A percentile compares a stretch with the other conserved stretches of the same genome.
phyloP scores from a whole-genome alignment of 2,329 filamentous ascomycete genomes.

The Epichloe sylvatica region DNA sequence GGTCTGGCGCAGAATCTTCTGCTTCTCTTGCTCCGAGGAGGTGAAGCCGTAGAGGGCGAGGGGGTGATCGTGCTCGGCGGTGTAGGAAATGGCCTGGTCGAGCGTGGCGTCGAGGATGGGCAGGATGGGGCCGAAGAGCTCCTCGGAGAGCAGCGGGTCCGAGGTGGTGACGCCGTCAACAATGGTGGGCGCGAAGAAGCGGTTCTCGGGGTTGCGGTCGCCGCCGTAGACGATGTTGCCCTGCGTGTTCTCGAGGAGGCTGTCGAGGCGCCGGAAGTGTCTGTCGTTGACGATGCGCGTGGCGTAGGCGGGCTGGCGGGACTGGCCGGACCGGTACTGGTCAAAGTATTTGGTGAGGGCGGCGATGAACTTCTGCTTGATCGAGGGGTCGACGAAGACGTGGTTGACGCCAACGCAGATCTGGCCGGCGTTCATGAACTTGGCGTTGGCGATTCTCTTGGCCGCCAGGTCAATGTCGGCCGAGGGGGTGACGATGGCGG shows the following conservation, averaged over 20 bases:
- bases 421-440: constrained; percentile 28
- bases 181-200: constrained; percentile 24
- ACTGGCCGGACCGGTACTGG: constrained; percentile 8
- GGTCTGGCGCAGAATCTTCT: constrained; percentile 15
- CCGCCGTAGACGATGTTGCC: constrained; percentile 25
- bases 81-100: constrained; percentile 17
- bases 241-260: constrained; percentile 20
- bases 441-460: constrained; percentile 27
- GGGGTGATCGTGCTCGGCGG: constrained; percentile 18
- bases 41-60: constrained; percentile 30
- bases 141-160: constrained; percentile 28
- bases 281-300: constrained; percentile 27
- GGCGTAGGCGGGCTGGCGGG: constrained; percentile 4
- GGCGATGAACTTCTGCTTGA: constrained; percentile 24
- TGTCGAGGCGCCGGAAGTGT: constrained; percentile 26
- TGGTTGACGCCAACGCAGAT: constrained; percentile 24
- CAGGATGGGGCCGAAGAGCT: constrained; percentile 30
- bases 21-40: constrained; percentile 19
- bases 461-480: constrained; percentile 29
- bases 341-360: constrained; percentile 20
- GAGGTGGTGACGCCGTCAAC: constrained; percentile 20
- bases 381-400: constrained; percentile 24
- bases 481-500: constrained; percentile 26
- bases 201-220: constrained; percentile 14
- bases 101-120: constrained; percentile 23